Evolutionary conservation across 2,329 filamentous ascomycete genomes (phyloP).

Genomic region (Aspergillus puulaauensis): DNA sequence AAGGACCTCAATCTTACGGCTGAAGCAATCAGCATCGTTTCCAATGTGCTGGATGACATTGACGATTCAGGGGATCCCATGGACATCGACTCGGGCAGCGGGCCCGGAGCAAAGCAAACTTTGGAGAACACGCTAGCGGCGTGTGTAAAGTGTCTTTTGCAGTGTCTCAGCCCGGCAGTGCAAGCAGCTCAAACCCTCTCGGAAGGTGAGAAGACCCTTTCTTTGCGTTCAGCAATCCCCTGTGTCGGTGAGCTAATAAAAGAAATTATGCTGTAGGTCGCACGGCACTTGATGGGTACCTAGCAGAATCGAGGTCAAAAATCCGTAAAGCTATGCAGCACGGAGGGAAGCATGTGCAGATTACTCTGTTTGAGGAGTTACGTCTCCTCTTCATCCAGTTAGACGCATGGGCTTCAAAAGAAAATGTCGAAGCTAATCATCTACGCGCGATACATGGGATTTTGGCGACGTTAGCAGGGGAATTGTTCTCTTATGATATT

Average conservation of each 20-base stretch:
- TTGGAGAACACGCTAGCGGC: conserved; percentile 39
- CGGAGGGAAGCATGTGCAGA: conserved; percentile 36
- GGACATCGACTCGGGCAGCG: conserved; percentile 61
- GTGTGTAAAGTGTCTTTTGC: conserved; percentile 38
- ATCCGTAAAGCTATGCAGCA: conserved; percentile 31
- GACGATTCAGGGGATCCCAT: conserved; percentile 60
- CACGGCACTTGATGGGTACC: conserved; percentile 31
- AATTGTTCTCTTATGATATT: conserved; percentile 33
- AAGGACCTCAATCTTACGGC: conserved; percentile 69
- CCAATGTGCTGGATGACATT: conserved; percentile 60
- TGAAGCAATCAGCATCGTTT: conserved; percentile 65
- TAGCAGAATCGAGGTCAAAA: conserved; percentile 29
- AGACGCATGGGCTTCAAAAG: conserved; percentile 22
- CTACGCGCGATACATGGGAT: conserved; percentile 24
- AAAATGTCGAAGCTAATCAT: conserved; percentile 16
- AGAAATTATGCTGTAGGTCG: conserved; percentile 6
- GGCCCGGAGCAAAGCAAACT: conserved; percentile 37
- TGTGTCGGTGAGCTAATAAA: conserved; percentile 22
- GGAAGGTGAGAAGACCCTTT: conserved; percentile 25
- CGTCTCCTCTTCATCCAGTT: conserved; percentile 33
- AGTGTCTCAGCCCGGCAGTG: conserved; percentile 35
- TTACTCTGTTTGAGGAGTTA: conserved; percentile 36
- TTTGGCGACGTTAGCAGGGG: conserved; percentile 28
- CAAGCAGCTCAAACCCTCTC: conserved; percentile 19
- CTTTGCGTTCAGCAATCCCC: background rate